Evolutionary conservation across 2,329 filamentous ascomycete genomes (phyloP), one percentile per base, ranked within the genome.

Genomic region (Hypoxylon sp.): DNA sequence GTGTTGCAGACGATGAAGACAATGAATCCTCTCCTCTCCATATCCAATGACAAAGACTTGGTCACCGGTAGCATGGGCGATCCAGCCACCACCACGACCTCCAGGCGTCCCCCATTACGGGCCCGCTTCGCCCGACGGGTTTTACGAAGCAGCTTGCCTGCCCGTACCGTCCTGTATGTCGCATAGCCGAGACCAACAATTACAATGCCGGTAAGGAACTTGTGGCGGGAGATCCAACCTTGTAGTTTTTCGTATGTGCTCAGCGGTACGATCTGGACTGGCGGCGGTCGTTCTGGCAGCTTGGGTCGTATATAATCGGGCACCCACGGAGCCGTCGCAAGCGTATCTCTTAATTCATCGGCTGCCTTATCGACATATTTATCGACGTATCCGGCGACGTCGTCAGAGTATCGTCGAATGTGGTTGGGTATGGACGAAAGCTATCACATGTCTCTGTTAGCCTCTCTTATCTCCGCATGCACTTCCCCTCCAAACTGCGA

Each of bases 21-120:
- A 64, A 98, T 91, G 76, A 96, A 98, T 4, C 95, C 95, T 68
- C 93, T 88, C 62, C 93, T 85, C 79, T 98, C 95, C 69, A 99
- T 82, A 74, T 99, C 95, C 49, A 94, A 79, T 1, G 93, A 89
- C 56, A 98, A 82, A 10, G 92, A 93, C 72, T 89, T 90, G 6
- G 93, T 94, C 73, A 97, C 84, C 15, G 94, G 91, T 72, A 97
- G 89, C 51, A 90, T 87, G 2, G 93, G 91, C 19, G 92, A 93
- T n/a, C 94, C 94, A 20, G 93, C 93, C 65, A 98, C 86, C 26
- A 98, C 91, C 75, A 88, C 81, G 4, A 98, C 94, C 77, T 99
- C 95, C 67, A 90, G 88, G 55, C 95, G 86, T 3, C 92, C 92
- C 22, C 95, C 95, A 79, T 93, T 97, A 51, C 85, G 84, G 2